Percentiles rank a stretch among this genome's conserved stretches.
These are phyloP conservation scores for Ceriops tagal DNA, from an alignment of 345 rosid genomes.

Conservation along the genomic window DNA sequence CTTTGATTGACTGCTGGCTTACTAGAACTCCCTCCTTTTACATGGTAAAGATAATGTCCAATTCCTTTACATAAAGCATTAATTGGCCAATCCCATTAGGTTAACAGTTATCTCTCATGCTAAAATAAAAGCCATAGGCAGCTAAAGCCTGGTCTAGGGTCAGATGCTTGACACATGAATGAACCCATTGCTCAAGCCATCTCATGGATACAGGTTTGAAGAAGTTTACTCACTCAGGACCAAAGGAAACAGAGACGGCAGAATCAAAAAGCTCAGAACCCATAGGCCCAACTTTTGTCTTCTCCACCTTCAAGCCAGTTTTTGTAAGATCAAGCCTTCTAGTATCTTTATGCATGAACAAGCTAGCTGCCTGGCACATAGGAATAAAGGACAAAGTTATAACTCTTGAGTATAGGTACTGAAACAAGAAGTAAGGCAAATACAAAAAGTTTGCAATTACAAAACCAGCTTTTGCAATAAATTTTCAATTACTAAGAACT, in stretches of 20 bases:
- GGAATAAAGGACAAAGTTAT: no score
- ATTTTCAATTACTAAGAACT: neutral
- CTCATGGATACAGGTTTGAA: conserved; percentile 3
- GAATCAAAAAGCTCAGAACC: conserved; percentile 80
- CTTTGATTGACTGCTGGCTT: no score
- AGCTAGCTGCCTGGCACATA: conserved; percentile 55
- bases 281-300: conserved; percentile 92
- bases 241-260: conserved; percentile 71
- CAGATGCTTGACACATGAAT: neutral
- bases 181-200: conserved; percentile 7
- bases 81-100: no score
- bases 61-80: no score
- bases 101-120: no score
- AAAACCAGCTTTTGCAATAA: neutral
- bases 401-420: no score
- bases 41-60: no score
- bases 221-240: conserved; percentile 61
- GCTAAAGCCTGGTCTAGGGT: no score
- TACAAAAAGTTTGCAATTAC: neutral
- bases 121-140: no score
- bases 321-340: conserved; percentile 67
- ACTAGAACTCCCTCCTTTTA: no score
- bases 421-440: no score
- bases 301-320: conserved; percentile 50
- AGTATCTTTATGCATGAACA: conserved; percentile 51